Evolutionary conservation across 2,329 filamentous ascomycete genomes (phyloP), one percentile per base, ranked within the genome.

Genomic region (Penicillium sp.): DNA sequence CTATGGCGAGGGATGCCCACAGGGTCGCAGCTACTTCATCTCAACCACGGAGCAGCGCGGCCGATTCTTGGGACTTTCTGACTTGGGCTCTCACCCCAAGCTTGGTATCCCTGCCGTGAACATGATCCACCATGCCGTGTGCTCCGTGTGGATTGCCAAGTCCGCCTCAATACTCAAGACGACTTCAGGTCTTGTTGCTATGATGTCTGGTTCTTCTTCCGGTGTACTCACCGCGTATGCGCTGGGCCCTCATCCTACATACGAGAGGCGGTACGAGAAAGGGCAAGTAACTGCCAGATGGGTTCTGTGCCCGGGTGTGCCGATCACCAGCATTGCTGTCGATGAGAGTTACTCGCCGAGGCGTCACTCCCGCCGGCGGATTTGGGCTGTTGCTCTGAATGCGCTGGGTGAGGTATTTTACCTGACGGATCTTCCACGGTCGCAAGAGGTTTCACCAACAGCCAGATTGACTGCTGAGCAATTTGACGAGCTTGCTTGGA

Each of bases 361-460:
- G 63, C 86, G 92, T 27, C 87, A 87, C 68, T 77, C 82, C 4
- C 79, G 86, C 48, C 83, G 85, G 12, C 86, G 92, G 26, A 83
- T 94, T 12, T 97, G 92, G 91, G 91, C 90, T n/a, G 88, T 93
- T 41, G 90, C 86, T n/a, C 75, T 99, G 50, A 99, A 99, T 70
- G 93, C 94, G 0, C 79, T 99, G 8, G 94, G 94, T 1, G 94
- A 99, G 71, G 79, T 96, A 0, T 97, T 88, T 72, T 96, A 93
- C 64, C 79, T 97, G 1, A 88, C 84, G 1, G 86, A 90, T 47
- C 80, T 87, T 6, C 91, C 90, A 0, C 80, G 73, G 25, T 79
- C 81, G 33, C 77, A 82, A 20, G 78, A 82, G 7, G 64, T 78
- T 4, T 77, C 79, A 29, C 80, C 51, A 6, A 56, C 64, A 64